Conservation (phyloP, 208 protist genomes). For the Porcisia deanei region DNA sequence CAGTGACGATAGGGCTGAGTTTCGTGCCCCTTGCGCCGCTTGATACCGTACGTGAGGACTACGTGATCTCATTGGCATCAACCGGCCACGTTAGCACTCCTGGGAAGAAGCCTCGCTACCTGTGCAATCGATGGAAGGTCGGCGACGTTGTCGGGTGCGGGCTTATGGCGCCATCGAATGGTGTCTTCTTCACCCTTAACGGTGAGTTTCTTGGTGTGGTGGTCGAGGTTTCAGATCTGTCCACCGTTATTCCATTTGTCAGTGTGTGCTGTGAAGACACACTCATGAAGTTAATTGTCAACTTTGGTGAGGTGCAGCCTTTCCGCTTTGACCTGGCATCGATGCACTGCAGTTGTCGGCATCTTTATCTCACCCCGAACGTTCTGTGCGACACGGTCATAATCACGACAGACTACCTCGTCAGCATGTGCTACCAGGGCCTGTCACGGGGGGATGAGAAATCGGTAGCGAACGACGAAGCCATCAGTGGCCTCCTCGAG, state of each 20-base stretch:
- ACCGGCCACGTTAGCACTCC: conserved; percentile 47
- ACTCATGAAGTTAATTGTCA: conserved; percentile 84
- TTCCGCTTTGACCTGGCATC: conserved; percentile 84
- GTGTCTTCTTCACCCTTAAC: conserved; percentile 90
- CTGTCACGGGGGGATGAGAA: conserved; percentile 27
- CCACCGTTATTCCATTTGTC: conserved; percentile 72
- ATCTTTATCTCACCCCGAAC: conserved; percentile 44
- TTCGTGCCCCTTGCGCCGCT: conserved; percentile 46
- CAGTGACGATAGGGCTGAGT: conserved; percentile 68
- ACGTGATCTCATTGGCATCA: conserved; percentile 53
- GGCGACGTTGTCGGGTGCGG: conserved; percentile 89
- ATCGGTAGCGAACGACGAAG: conserved; percentile 47
- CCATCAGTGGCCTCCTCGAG: conserved; percentile 71
- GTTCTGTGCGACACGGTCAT: conserved; percentile 70
- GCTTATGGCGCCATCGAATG: conserved; percentile 68
- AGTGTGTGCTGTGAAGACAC: conserved; percentile 46
- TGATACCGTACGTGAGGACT: conserved; percentile 39
- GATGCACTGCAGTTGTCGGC: conserved; percentile 69
- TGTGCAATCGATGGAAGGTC: conserved; percentile 60
- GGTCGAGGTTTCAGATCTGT: conserved; percentile 41
- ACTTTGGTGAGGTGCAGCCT: conserved; percentile 81
- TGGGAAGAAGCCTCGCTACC: conserved; percentile 30
- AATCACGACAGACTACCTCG: conserved; percentile 73
- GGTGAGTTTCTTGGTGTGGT: conserved; percentile 85
- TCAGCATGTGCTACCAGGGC: conserved; percentile 73